Conservation (phyloP, 2,329 filamentous ascomycete genomes). For the Penicillium janthinellum region DNA sequence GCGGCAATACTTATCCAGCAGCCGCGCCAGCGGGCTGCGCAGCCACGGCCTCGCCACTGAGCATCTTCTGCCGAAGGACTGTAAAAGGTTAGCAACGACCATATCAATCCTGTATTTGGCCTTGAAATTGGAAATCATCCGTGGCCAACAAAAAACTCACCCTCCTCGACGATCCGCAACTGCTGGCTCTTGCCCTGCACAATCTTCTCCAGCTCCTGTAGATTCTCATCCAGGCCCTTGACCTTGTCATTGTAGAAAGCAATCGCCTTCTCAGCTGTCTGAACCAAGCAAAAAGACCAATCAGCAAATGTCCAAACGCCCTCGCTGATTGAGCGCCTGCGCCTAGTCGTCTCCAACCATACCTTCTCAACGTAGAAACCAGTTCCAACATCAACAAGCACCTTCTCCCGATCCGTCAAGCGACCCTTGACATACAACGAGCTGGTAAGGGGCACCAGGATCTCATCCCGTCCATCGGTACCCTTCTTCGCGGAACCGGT, state of each 20-base stretch:
- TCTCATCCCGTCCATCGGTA: slow-evolving; percentile 45
- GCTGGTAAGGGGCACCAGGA: slow-evolving; percentile 92
- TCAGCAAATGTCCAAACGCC: neutral
- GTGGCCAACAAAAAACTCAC: slow-evolving; percentile 48
- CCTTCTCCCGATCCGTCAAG: slow-evolving; percentile 71
- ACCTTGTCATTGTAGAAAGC: slow-evolving; percentile 71
- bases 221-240: slow-evolving; percentile 64
- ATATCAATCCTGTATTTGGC: neutral
- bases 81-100: slow-evolving; percentile 22
- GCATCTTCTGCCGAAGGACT: slow-evolving; percentile 57
- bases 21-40: slow-evolving; percentile 35
- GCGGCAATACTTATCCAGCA: slow-evolving; percentile 22
- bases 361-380: slow-evolving; percentile 96
- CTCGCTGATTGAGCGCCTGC: neutral
- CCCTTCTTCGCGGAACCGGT: slow-evolving; percentile 38
- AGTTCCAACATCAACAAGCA: slow-evolving; percentile 90
- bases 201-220: slow-evolving; percentile 69
- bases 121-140: neutral
- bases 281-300: neutral
- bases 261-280: slow-evolving; percentile 61
- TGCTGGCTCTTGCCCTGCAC: slow-evolving; percentile 79
- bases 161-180: slow-evolving; percentile 84
- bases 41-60: slow-evolving; percentile 46
- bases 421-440: slow-evolving; percentile 90
- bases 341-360: slow-evolving; percentile 7